A percentile compares a stretch with the other conserved stretches of the same genome.
These are phyloP conservation scores for Penicillium daleae DNA, from an alignment of 495 filamentous ascomycete species.

Conservation along the genomic window DNA sequence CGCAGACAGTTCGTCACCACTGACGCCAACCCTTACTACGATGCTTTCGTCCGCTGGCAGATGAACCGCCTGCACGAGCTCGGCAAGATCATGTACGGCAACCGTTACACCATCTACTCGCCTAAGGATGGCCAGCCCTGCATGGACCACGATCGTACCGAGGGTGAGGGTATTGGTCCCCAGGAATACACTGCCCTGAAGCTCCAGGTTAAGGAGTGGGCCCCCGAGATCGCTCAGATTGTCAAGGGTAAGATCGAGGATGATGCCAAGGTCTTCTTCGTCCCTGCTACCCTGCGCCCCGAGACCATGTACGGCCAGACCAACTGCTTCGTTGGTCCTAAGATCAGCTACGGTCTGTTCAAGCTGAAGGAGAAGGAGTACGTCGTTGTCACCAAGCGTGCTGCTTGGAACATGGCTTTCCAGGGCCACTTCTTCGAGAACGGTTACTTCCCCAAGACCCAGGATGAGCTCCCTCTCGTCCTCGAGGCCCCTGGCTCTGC, in stretches of 20 bases:
- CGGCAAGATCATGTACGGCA: constrained; percentile 92
- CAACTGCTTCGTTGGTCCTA: constrained; percentile 93
- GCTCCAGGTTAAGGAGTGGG: constrained; percentile 86
- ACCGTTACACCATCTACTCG: constrained; percentile 92
- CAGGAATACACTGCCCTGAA: constrained; percentile 95
- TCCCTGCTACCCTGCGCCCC: constrained; percentile 88
- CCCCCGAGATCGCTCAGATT: constrained; percentile 65
- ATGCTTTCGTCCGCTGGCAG: constrained; percentile 95
- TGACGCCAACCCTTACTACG: constrained; percentile 96
- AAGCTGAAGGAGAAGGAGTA: constrained; percentile 83
- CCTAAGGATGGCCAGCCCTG: constrained; percentile 97
- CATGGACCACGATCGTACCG: constrained; percentile 93
- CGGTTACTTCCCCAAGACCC: constrained; percentile 70
- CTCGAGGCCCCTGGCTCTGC: constrained; percentile 74
- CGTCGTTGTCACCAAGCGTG: constrained; percentile 81
- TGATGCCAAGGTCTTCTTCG: constrained; percentile 81
- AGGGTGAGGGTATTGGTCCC: constrained; percentile 86
- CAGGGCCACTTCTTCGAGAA: constrained; percentile 80
- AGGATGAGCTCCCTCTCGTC: constrained; percentile 54
- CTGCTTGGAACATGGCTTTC: constrained; percentile 95
- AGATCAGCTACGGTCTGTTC: constrained; percentile 88
- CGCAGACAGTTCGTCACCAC: constrained; percentile 89
- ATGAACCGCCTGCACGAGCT: constrained; percentile 92
- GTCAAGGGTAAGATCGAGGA: constrained; percentile 80
- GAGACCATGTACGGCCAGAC: constrained; percentile 99